Evolutionary conservation across 163 green algal genomes (phyloP).

Genomic region (Scenedesmus sp.): DNA sequence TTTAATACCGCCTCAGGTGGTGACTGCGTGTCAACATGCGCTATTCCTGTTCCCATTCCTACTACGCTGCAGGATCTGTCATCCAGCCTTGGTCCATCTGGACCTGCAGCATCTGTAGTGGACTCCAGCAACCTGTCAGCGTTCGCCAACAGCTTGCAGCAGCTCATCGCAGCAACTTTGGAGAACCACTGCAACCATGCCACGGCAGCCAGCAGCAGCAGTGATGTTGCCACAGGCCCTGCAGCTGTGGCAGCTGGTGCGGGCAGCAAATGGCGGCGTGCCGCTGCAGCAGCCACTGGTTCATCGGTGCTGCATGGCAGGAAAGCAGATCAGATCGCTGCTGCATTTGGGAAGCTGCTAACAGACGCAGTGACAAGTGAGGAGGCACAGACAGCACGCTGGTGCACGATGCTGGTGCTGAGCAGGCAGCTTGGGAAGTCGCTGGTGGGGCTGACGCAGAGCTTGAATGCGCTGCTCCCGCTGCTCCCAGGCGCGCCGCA

Average conservation of each 20-base stretch:
- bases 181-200: background rate
- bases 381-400: background rate
- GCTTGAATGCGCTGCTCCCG: slow-evolving; percentile 30
- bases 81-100: background rate
- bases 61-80: slow-evolving; percentile 14
- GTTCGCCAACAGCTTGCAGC: background rate
- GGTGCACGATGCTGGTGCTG: slow-evolving; percentile 23
- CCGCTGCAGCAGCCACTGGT: background rate
- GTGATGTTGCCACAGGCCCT: background rate
- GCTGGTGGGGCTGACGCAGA: background rate
- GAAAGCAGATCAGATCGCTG: background rate
- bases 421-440: slow-evolving; percentile 19
- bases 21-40: too few relatives aligned
- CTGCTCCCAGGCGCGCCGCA: background rate
- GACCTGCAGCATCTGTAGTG: background rate
- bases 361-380: slow-evolving; percentile 2
- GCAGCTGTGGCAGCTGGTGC: background rate
- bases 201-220: slow-evolving; percentile 4
- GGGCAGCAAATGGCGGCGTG: background rate
- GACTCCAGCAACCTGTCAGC: background rate
- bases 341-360: slow-evolving; percentile 13
- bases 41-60: too few relatives aligned
- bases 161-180: background rate
- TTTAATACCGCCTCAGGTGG: too few relatives aligned
- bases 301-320: background rate